Evolutionary conservation across 2,329 filamentous ascomycete genomes (phyloP), one percentile per base, ranked within the genome.

Genomic region (Diaporthe caulivora): DNA sequence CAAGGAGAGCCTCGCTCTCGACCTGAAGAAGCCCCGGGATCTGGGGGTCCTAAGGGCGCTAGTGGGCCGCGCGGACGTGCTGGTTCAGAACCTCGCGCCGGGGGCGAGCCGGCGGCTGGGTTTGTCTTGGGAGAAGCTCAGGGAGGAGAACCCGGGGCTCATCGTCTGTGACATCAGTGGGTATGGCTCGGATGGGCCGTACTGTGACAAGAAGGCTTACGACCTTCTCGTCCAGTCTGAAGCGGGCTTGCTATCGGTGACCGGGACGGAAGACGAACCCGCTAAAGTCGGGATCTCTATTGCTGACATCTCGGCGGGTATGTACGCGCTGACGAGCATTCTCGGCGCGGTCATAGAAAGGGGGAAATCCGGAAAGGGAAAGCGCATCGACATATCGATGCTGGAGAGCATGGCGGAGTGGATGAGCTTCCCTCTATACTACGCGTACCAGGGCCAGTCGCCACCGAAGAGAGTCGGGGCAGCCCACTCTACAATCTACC

Each of bases 361-460:
- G 0, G 80, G 78, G 1, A 87, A 85, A 75, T 87, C 87, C 0
- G 86, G 87, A 0, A 80, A 80, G 40, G 88, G 88, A 0, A 85
- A 83, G 42, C 82, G 84, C 24, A 83, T 90, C 26, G 88, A 90
- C 55, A 86, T 90, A 21, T 88, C 87, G 1, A 90, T 90, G 88
- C 81, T 90, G 10, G 88, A 90, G 77, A 84, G 85, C 62, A 88
- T 90, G 87, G 82, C 86, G 0, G 88, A 90, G 76, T 90, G 89
- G 88, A 90, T 90, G 88, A 81, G 81, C 0, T 90, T 89, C 62
- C 88, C 87, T 0, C 78, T 89, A 76, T 88, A 90, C 76, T 90
- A 90, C 74, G 80, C 87, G 0, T 87, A 83, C 74, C 79, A 87
- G 2, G 84, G 83, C 3, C 84, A 86, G 3, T 75, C 83, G 0